These are phyloP conservation scores for Westerdykella aurantiaca DNA, from an alignment of 2,329 filamentous ascomycete species.

Conservation along the genomic window DNA sequence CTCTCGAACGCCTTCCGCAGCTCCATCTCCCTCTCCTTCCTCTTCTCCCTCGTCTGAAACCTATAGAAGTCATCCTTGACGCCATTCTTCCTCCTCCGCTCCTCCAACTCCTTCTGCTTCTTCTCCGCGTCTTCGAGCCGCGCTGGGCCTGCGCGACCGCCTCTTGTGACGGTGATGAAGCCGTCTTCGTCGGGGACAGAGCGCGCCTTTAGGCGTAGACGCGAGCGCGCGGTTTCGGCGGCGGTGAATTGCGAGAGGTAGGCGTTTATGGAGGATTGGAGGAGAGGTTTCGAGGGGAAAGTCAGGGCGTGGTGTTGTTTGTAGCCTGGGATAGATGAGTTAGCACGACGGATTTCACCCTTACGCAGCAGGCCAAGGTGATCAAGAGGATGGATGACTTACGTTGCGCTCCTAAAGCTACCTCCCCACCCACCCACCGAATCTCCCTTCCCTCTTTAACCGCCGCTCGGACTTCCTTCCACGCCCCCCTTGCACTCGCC, in stretches of 20 bases:
- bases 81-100: conserved; percentile 55
- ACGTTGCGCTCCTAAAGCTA: conserved; percentile 46
- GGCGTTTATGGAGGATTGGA: conserved; percentile 72
- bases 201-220: conserved; percentile 57
- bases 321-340: conserved; percentile 43
- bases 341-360: neutral
- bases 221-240: conserved; percentile 60
- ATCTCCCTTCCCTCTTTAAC: conserved; percentile 55
- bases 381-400: conserved; percentile 29
- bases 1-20: conserved; percentile 69
- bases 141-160: conserved; percentile 67
- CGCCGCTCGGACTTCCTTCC: conserved; percentile 67
- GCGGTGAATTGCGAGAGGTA: conserved; percentile 77
- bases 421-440: conserved; percentile 56
- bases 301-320: conserved; percentile 61
- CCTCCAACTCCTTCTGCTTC: conserved; percentile 50
- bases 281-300: conserved; percentile 60
- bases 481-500: conserved; percentile 65
- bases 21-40: conserved; percentile 67
- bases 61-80: conserved; percentile 65
- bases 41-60: conserved; percentile 74
- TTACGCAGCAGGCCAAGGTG: neutral
- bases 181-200: conserved; percentile 89
- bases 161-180: conserved; percentile 84
- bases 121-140: conserved; percentile 60